Conservation (phyloP, 2,329 filamentous ascomycete genomes). For the Exophiala oligosperma region DNA sequence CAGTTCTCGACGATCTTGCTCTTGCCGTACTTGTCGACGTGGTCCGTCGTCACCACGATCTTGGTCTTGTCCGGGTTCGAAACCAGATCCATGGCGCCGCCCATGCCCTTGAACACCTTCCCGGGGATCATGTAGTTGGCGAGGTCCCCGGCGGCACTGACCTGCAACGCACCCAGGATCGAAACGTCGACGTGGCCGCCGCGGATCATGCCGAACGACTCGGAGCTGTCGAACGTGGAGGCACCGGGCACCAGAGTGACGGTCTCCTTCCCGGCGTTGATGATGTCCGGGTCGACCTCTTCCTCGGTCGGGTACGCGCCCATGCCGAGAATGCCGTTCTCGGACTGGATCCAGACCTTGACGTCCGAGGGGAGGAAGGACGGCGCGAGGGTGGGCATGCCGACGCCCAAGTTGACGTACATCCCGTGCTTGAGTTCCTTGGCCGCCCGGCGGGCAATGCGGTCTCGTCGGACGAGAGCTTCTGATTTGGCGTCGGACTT, state of each 20-base stretch:
- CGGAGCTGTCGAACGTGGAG: slow-evolving; percentile 73
- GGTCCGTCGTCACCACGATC: slow-evolving; percentile 70
- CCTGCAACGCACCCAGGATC: slow-evolving; percentile 79
- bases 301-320: slow-evolving; percentile 74
- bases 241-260: slow-evolving; percentile 77
- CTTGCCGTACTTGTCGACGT: slow-evolving; percentile 67
- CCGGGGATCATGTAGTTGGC: slow-evolving; percentile 91
- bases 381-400: slow-evolving; percentile 84
- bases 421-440: slow-evolving; percentile 78
- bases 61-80: slow-evolving; percentile 70
- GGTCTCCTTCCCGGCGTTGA: slow-evolving; percentile 87
- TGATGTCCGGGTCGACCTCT: slow-evolving; percentile 73
- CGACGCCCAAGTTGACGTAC: slow-evolving; percentile 78
- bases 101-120: slow-evolving; percentile 83
- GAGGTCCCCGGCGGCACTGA: slow-evolving; percentile 74
- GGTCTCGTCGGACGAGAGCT: slow-evolving; percentile 59
- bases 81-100: slow-evolving; percentile 73
- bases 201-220: slow-evolving; percentile 86
- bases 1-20: slow-evolving; percentile 67
- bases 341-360: slow-evolving; percentile 80
- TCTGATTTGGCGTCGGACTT: slow-evolving; percentile 35
- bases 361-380: slow-evolving; percentile 68
- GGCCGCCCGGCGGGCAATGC: slow-evolving; percentile 74
- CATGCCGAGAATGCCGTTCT: slow-evolving; percentile 84
- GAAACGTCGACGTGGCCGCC: slow-evolving; percentile 82